Evolutionary conservation across 1,139 yeast species (phyloP).

Genomic region (Komagataea norvegica): DNA sequence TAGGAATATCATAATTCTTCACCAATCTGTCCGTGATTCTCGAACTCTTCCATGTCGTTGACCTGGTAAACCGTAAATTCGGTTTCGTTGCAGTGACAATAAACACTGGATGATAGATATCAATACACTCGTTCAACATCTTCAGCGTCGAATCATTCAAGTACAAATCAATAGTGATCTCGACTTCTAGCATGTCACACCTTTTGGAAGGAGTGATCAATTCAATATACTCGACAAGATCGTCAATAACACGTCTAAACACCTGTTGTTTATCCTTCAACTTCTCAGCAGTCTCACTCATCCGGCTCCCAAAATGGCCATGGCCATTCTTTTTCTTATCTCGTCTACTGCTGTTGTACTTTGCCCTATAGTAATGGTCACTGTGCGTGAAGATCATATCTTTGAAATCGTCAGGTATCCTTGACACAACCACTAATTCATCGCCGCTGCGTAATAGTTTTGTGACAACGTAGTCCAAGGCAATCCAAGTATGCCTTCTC

Average conservation of each 20-base stretch:
- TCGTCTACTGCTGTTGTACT: neutral
- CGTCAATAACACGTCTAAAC: conserved; percentile 28
- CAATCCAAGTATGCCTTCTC: conserved; percentile 74
- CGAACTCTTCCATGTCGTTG: conserved; percentile 57
- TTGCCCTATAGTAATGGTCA: conserved; percentile 2
- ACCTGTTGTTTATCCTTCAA: conserved; percentile 10
- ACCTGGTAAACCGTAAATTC: conserved; percentile 43
- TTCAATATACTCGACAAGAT: conserved; percentile 45
- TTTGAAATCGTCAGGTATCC: conserved; percentile 31
- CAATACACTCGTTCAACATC: conserved; percentile 56
- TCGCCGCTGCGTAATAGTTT: conserved; percentile 57
- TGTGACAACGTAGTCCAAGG: conserved; percentile 62
- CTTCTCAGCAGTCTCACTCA: conserved; percentile 1
- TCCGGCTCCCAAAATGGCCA: too few species aligned
- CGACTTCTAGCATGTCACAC: conserved; percentile 35
- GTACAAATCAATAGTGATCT: conserved; percentile 51
- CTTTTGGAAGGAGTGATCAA: conserved; percentile 41
- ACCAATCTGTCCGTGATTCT: conserved; percentile 60
- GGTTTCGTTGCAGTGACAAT: conserved; percentile 62
- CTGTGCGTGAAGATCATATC: conserved; percentile 6
- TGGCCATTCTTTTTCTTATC: neutral
- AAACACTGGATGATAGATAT: conserved; percentile 58
- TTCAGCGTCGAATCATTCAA: conserved; percentile 18
- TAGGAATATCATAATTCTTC: conserved; percentile 58
- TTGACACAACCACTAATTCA: conserved; percentile 50